phyloP scores from a whole-genome alignment of 1,284 basidiomycete species.

The Exobasidium rhododendri region DNA sequence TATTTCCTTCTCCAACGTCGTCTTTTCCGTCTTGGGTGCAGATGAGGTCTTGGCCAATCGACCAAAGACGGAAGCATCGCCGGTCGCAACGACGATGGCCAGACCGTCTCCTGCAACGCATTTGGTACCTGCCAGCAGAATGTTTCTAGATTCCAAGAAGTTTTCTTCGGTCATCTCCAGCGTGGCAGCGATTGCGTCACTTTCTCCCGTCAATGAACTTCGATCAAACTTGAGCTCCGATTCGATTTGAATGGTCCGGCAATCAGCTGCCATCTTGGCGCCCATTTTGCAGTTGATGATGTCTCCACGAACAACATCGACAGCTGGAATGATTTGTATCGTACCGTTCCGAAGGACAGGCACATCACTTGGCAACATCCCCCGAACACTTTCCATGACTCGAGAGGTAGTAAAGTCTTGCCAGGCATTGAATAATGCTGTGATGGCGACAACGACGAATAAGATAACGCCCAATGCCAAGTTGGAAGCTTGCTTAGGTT shows the following conservation, averaged over 20 bases:
- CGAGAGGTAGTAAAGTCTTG: conserved; percentile 45
- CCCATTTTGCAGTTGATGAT: conserved; percentile 61
- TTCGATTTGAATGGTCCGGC: conserved; percentile 56
- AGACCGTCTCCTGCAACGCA: conserved; percentile 63
- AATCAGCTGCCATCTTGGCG: conserved; percentile 58
- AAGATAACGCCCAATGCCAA: conserved; percentile 57
- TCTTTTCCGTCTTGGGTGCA: conserved; percentile 58
- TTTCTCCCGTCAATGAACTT: conserved; percentile 64
- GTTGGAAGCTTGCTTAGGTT: conserved; percentile 60
- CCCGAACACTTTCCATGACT: conserved; percentile 59
- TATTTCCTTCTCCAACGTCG: conserved; percentile 60
- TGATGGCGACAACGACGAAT: conserved; percentile 58
- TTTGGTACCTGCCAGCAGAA: conserved; percentile 66
- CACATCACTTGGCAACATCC: conserved; percentile 61
- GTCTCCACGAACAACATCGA: conserved; percentile 68
- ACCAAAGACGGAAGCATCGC: conserved; percentile 64
- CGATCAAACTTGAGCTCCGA: conserved; percentile 64
- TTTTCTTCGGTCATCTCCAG: conserved; percentile 62
- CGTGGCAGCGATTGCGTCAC: conserved; percentile 62
- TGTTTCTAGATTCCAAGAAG: conserved; percentile 60
- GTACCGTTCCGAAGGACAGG: conserved; percentile 65
- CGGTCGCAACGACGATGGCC: conserved; percentile 64
- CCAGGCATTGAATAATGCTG: conserved; percentile 60
- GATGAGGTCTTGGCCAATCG: conserved; percentile 19
- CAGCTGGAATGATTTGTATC: conserved; percentile 63